Conservation (phyloP, 768 basidiomycete species). For the Paxillus rubicundulus region DNA sequence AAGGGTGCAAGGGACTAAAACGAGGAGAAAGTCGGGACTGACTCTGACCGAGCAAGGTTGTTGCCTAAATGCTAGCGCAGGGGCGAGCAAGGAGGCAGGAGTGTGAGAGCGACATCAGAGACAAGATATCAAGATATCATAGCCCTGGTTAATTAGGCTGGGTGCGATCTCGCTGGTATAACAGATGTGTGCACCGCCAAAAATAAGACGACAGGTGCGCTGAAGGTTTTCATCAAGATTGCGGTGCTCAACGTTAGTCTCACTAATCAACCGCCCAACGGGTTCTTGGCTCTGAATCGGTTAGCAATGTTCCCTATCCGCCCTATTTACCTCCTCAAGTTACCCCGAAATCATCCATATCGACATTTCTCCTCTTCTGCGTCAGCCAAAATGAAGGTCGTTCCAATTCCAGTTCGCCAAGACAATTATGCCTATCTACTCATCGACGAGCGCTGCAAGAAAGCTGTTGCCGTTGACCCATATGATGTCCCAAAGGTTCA, state of each 20-base stretch:
- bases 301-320: constrained; percentile 1
- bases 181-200: not conserved
- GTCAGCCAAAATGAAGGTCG: constrained; percentile 56
- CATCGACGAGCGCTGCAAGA: constrained; percentile 62
- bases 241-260: constrained; percentile 4
- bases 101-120: constrained; percentile 1
- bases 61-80: not conserved
- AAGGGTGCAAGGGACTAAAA: not conserved
- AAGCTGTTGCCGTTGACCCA: constrained; percentile 78
- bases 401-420: constrained; percentile 73
- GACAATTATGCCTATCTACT: constrained; percentile 89
- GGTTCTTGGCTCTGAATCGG: too few relatives aligned
- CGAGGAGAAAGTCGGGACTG: not conserved
- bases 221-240: constrained; percentile 4
- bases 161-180: not conserved
- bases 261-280: too few relatives aligned
- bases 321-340: not conserved
- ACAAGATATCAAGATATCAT: not conserved
- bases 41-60: not conserved
- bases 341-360: not conserved
- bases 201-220: not conserved
- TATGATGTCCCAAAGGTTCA: constrained; percentile 72
- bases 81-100: not conserved
- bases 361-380: constrained; percentile 19
- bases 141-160: not conserved